phyloP scores from a whole-genome alignment of 2,329 filamentous ascomycete genomes.

The Pochonia chlamydosporia region DNA sequence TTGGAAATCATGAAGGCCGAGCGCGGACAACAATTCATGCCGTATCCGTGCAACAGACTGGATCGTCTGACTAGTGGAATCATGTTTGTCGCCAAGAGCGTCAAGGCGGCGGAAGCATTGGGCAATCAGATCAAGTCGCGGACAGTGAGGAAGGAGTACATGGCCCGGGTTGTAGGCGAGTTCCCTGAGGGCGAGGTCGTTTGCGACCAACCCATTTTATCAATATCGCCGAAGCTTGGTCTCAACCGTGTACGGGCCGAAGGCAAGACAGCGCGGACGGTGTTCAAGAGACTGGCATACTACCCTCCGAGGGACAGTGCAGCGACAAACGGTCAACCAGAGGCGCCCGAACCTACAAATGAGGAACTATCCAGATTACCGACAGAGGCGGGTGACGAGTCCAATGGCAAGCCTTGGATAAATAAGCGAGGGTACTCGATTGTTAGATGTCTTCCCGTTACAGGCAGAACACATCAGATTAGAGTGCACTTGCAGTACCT shows the following conservation, averaged over 20 bases:
- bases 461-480: slow-evolving; percentile 90
- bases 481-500: slow-evolving; percentile 92
- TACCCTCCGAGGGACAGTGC: slow-evolving; percentile 52
- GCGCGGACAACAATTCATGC: slow-evolving; percentile 47
- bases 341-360: slow-evolving; percentile 1
- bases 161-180: slow-evolving; percentile 82
- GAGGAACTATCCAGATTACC: slow-evolving; percentile 18
- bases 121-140: slow-evolving; percentile 70
- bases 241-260: slow-evolving; percentile 91
- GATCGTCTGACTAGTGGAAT: slow-evolving; percentile 92
- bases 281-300: slow-evolving; percentile 90
- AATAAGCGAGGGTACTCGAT: slow-evolving; percentile 82
- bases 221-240: slow-evolving; percentile 91
- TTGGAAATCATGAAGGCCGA: slow-evolving; percentile 89
- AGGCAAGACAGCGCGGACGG: slow-evolving; percentile 82
- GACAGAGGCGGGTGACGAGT: slow-evolving; percentile 10
- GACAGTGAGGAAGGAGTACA: slow-evolving; percentile 90
- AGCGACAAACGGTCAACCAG: slow-evolving; percentile 14
- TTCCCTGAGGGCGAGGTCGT: slow-evolving; percentile 90
- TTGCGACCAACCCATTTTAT: slow-evolving; percentile 88
- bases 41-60: slow-evolving; percentile 80
- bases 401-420: slow-evolving; percentile 32
- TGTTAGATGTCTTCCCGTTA: slow-evolving; percentile 88
- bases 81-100: slow-evolving; percentile 94
- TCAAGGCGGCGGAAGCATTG: slow-evolving; percentile 71